These are phyloP conservation scores for Tetrahymena elliotti DNA, from an alignment of 73 alveolate genomes.

Conservation along the genomic window DNA sequence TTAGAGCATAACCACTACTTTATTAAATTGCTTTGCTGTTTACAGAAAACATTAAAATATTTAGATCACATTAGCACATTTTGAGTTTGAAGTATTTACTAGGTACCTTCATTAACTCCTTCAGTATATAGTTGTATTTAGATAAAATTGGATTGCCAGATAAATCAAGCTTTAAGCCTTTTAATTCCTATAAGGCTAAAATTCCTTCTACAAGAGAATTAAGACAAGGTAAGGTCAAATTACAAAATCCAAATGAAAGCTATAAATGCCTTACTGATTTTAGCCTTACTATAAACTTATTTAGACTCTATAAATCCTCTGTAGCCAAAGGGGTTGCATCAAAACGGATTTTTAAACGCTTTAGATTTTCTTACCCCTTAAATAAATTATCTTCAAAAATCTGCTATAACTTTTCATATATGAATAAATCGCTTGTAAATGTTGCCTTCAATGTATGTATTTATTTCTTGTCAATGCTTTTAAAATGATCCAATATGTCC, in stretches of 20 bases:
- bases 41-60: not conserved
- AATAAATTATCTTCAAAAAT: not conserved
- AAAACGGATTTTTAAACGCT: not conserved
- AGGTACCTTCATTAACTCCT: not conserved
- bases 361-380: not conserved
- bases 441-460: not conserved
- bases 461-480: not conserved
- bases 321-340: not conserved
- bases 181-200: not conserved
- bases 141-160: not conserved
- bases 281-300: not conserved
- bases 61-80: not conserved
- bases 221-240: not conserved
- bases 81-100: not conserved
- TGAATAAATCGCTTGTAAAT: not conserved
- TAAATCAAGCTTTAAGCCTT: not conserved
- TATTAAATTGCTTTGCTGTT: not conserved
- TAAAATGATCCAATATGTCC: not conserved
- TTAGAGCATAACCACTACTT: not conserved
- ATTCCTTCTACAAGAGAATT: not conserved
- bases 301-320: not conserved
- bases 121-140: not conserved
- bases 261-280: not conserved
- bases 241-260: not conserved
- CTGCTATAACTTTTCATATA: not conserved